Evolutionary conservation across 2,329 filamentous ascomycete species (phyloP).

Genomic region (Thermoascus crustaceus): DNA sequence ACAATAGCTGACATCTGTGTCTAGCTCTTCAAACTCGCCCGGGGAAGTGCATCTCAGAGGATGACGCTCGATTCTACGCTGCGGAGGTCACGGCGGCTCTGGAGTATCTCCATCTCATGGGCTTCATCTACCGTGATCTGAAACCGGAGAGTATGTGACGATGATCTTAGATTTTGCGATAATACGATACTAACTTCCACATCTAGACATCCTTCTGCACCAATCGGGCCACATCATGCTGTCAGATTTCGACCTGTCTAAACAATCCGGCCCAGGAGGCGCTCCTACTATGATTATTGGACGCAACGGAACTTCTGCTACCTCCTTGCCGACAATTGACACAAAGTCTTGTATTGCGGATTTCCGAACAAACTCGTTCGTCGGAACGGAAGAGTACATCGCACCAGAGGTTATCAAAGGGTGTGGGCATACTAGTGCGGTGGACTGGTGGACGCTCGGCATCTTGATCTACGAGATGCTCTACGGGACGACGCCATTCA

Average conservation of each 20-base stretch:
- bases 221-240: conserved; percentile 99
- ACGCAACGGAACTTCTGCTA: conserved; percentile 77
- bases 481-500: conserved; percentile 96
- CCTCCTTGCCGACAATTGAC: conserved; percentile 89
- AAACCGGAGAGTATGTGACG: conserved; percentile 81
- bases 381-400: conserved; percentile 98
- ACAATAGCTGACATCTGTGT: conserved; percentile 10
- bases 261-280: conserved; percentile 92
- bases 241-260: conserved; percentile 96
- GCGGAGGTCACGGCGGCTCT: conserved; percentile 94
- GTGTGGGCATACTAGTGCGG: conserved; percentile 93
- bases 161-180: conserved; percentile 1
- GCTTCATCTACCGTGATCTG: conserved; percentile 95
- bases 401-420: conserved; percentile 98
- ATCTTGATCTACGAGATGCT: conserved; percentile 99
- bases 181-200: conserved; percentile 28
- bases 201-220: conserved; percentile 86
- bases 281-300: conserved; percentile 97
- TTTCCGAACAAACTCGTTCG: conserved; percentile 97
- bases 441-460: conserved; percentile 98
- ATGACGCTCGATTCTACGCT: conserved; percentile 94
- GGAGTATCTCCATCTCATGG: conserved; percentile 97
- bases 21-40: conserved; percentile 83
- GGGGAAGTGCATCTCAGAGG: conserved; percentile 94
- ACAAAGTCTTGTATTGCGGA: conserved; percentile 97